phyloP scores from a whole-genome alignment of 2,329 filamentous ascomycete genomes.

The Trichoderma cornu-damae region DNA sequence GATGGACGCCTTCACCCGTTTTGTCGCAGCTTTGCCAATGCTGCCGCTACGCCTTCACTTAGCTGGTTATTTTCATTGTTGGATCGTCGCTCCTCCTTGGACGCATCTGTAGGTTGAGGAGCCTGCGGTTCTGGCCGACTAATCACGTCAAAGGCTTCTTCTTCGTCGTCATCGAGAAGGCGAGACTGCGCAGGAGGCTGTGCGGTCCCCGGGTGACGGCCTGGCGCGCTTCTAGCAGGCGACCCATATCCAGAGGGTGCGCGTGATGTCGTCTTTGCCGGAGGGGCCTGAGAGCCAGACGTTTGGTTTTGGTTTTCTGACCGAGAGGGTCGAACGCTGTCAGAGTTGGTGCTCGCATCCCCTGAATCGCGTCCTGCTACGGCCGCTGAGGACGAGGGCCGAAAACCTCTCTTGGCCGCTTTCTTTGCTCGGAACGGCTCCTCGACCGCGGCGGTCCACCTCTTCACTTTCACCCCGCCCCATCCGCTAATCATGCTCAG shows the following conservation, averaged over 20 bases:
- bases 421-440: constrained; percentile 78
- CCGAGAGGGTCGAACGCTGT: constrained; percentile 23
- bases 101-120: constrained; percentile 23
- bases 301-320: constrained; percentile 39
- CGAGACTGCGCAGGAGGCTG: constrained; percentile 32
- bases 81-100: constrained; percentile 22
- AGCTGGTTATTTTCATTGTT: constrained; percentile 37
- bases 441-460: constrained; percentile 74
- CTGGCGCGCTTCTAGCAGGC: not conserved
- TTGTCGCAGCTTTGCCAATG: constrained; percentile 54
- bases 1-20: constrained; percentile 8
- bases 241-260: constrained; percentile 3
- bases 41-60: constrained; percentile 55
- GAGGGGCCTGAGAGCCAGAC: constrained; percentile 37
- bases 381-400: not conserved
- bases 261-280: constrained; percentile 36
- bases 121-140: constrained; percentile 44
- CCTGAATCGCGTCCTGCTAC: not conserved
- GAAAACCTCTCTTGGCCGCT: constrained; percentile 48
- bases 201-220: not conserved
- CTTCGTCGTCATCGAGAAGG: constrained; percentile 40
- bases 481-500: constrained; percentile 81
- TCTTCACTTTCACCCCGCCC: constrained; percentile 91
- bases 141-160: constrained; percentile 37
- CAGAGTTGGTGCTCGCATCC: constrained; percentile 1